A percentile compares a stretch with the other conserved stretches of the same genome.
phyloP scores from a whole-genome alignment of 768 basidiomycete genomes.

The Russula sp. region DNA sequence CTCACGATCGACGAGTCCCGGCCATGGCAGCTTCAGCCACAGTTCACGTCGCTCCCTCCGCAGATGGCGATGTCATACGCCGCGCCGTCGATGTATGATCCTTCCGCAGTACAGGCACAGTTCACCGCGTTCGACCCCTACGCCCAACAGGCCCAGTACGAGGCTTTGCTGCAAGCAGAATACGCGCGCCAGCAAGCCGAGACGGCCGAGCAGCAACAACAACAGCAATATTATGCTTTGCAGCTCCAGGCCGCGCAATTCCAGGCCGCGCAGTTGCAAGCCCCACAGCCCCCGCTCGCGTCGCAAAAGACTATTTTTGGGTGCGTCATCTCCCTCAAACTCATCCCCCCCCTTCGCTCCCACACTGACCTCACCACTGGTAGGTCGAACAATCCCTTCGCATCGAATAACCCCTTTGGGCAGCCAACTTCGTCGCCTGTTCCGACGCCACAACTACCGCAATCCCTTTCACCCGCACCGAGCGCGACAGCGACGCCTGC shows the following conservation, averaged over 20 bases:
- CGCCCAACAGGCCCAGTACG: conserved; percentile 83
- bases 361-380: neutral
- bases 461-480: conserved; percentile 2
- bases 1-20: conserved; percentile 22
- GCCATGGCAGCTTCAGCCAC: conserved; percentile 26
- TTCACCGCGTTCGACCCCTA: conserved; percentile 88
- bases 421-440: conserved; percentile 28
- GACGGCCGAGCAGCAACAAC: conserved; percentile 33
- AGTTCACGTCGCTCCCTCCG: conserved; percentile 21
- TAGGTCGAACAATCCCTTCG: conserved; percentile 23
- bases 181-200: conserved; percentile 61
- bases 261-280: conserved; percentile 3
- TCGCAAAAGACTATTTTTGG: conserved; percentile 44
- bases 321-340: conserved; percentile 32
- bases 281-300: neutral
- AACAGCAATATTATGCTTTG: conserved; percentile 41
- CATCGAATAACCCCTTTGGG: conserved; percentile 75
- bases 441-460: conserved; percentile 34
- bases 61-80: conserved; percentile 15
- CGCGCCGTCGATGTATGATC: conserved; percentile 3
- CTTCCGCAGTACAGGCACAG: conserved; percentile 25
- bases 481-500: conserved; percentile 19
- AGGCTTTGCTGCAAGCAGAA: conserved; percentile 69
- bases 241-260: conserved; percentile 48
- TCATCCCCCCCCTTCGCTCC: neutral